Conservation (phyloP, 805 yeast genomes). For the Tetrapisispora phaffii region DNA sequence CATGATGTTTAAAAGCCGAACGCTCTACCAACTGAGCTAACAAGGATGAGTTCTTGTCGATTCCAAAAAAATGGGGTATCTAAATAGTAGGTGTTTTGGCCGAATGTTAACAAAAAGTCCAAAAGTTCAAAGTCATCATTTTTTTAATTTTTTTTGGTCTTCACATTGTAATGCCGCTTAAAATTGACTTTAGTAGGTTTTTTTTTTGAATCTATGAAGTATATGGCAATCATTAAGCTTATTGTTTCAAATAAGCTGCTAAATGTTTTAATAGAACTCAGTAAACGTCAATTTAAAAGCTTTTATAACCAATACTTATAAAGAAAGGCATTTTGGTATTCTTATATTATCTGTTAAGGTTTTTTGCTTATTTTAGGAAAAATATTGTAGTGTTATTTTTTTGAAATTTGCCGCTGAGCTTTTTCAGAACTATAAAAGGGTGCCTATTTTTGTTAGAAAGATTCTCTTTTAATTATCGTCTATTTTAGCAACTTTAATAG, state of each 20-base stretch:
- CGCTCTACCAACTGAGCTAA: slow-evolving; percentile 65
- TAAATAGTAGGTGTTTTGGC: background rate
- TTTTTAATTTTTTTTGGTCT: too few relatives aligned
- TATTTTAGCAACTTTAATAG: background rate
- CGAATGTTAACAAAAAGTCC: background rate
- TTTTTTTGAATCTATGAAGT: too few relatives aligned
- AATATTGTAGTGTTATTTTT: background rate
- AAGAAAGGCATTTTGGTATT: too few relatives aligned
- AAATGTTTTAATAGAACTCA: too few relatives aligned
- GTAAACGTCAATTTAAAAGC: too few relatives aligned
- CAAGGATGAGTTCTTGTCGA: slow-evolving; percentile 34
- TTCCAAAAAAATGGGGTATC: background rate
- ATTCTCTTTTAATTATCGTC: background rate
- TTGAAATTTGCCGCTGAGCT: background rate
- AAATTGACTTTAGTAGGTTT: too few relatives aligned
- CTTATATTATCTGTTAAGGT: too few relatives aligned
- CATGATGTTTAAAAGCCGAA: slow-evolving; percentile 48
- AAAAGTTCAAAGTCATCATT: too few relatives aligned
- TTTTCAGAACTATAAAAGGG: background rate
- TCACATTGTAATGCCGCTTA: too few relatives aligned
- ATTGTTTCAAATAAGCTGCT: too few relatives aligned
- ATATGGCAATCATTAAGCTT: too few relatives aligned
- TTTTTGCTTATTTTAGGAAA: background rate
- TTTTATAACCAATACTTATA: too few relatives aligned
- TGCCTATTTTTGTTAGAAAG: background rate